These are phyloP conservation scores for Mucor racemosus DNA, from an alignment of 371 early-diverging fungal genomes.

Conservation along the genomic window DNA sequence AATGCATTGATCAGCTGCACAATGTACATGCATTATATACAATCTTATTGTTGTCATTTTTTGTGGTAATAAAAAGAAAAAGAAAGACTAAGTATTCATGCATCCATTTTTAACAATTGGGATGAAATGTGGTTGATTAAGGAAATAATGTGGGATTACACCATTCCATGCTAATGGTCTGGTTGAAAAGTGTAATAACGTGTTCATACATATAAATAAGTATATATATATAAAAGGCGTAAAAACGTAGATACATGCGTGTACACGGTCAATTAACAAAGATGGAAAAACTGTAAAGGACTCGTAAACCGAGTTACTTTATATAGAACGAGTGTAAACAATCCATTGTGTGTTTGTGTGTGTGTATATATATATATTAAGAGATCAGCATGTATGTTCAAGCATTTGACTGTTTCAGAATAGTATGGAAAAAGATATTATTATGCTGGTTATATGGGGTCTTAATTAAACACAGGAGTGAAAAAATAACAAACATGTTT, in stretches of 20 bases:
- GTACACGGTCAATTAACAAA: background rate
- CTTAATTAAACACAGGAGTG: background rate
- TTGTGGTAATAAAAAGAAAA: too few relatives aligned
- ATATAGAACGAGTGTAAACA: conserved; percentile 12
- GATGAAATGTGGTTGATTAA: background rate
- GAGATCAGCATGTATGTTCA: too few relatives aligned
- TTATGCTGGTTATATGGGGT: background rate
- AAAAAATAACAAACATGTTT: conserved; percentile 17
- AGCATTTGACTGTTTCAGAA: too few relatives aligned
- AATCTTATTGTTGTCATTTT: too few relatives aligned
- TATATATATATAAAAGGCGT: background rate
- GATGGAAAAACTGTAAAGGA: background rate
- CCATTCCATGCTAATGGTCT: background rate
- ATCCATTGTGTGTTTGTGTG: background rate
- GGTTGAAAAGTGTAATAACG: background rate
- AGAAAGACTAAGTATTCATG: background rate
- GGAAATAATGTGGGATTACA: background rate
- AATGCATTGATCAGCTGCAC: conserved; percentile 8
- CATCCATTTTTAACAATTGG: background rate
- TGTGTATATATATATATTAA: too few relatives aligned
- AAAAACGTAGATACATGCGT: background rate
- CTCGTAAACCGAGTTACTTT: background rate
- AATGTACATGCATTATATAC: background rate
- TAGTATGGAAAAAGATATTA: background rate
- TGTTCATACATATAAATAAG: background rate